These are phyloP conservation scores for Alternaria arbusti DNA, from an alignment of 2,329 filamentous ascomycete species.

Conservation along the genomic window DNA sequence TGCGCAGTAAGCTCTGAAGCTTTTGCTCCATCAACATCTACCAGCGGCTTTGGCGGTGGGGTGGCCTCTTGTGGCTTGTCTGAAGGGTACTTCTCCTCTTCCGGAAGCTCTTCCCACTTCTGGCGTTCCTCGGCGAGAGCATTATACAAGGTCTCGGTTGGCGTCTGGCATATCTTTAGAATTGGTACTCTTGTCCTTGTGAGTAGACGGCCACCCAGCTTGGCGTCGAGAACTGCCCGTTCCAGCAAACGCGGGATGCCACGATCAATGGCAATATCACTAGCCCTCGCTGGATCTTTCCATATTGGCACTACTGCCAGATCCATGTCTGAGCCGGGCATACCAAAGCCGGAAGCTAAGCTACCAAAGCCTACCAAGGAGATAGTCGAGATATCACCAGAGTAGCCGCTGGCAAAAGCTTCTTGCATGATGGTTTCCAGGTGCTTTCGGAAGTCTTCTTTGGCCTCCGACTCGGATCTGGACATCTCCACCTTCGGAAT, in stretches of 20 bases:
- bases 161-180: constrained; percentile 81
- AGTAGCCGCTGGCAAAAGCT: constrained; percentile 59
- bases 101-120: constrained; percentile 71
- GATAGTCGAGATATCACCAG: constrained; percentile 62
- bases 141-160: constrained; percentile 64
- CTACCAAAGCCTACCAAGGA: constrained; percentile 81
- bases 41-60: constrained; percentile 12
- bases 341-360: constrained; percentile 83
- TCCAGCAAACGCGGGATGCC: constrained; percentile 77
- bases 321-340: constrained; percentile 89
- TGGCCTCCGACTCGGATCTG: constrained; percentile 67
- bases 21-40: constrained; percentile 17
- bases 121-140: constrained; percentile 69
- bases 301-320: constrained; percentile 74
- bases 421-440: constrained; percentile 71
- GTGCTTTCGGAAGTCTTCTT: constrained; percentile 70
- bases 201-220: constrained; percentile 77
- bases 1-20: constrained; percentile 8
- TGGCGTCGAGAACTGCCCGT: constrained; percentile 72
- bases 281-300: constrained; percentile 26
- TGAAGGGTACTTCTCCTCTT: constrained; percentile 52
- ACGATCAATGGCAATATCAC: constrained; percentile 54
- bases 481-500: constrained; percentile 69
- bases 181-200: constrained; percentile 84
- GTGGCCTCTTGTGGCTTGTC: constrained; percentile 20